A percentile compares a stretch with the other conserved stretches of the same genome.
Conservation (phyloP, 495 filamentous ascomycete genomes). For the Hypomontagnella submonticulosa region DNA sequence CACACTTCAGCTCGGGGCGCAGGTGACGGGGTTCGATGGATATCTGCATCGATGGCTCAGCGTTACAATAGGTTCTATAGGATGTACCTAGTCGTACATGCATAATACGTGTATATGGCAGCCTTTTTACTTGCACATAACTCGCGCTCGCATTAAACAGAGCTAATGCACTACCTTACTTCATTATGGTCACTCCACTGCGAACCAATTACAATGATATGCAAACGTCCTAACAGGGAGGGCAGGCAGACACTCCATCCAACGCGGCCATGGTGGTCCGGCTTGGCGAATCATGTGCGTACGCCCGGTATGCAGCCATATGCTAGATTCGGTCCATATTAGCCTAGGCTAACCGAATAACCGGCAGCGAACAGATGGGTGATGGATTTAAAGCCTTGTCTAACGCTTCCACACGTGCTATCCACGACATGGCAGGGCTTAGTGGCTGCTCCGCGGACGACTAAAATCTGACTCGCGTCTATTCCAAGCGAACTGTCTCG, state of each 20-base stretch:
- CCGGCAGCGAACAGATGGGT: conserved; percentile 6
- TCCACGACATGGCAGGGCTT: not conserved
- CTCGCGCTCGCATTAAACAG: conserved; percentile 17
- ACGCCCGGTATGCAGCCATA: conserved; percentile 9
- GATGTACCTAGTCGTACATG: conserved; percentile 31
- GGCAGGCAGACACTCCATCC: conserved; percentile 2
- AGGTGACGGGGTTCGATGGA: conserved; percentile 11
- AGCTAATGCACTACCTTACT: conserved; percentile 16
- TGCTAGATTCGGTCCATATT: conserved; percentile 15
- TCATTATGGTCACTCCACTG: not conserved
- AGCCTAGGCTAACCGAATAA: conserved; percentile 15
- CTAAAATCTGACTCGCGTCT: conserved; percentile 29
- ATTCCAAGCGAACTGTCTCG: conserved; percentile 14
- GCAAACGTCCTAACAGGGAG: conserved; percentile 15
- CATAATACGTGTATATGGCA: conserved; percentile 35
- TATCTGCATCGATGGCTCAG: conserved; percentile 19
- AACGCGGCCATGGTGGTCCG: not conserved
- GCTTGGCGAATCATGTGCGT: conserved; percentile 18
- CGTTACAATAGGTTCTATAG: conserved; percentile 18
- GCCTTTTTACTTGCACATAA: conserved; percentile 30
- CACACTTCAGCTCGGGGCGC: conserved; percentile 7
- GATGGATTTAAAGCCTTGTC: conserved; percentile 24
- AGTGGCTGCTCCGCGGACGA: not conserved
- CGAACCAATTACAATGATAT: conserved; percentile 13
- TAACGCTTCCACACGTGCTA: conserved; percentile 14